Conservation (phyloP, 495 filamentous ascomycete genomes). For the Annulohypoxylon nitens region DNA sequence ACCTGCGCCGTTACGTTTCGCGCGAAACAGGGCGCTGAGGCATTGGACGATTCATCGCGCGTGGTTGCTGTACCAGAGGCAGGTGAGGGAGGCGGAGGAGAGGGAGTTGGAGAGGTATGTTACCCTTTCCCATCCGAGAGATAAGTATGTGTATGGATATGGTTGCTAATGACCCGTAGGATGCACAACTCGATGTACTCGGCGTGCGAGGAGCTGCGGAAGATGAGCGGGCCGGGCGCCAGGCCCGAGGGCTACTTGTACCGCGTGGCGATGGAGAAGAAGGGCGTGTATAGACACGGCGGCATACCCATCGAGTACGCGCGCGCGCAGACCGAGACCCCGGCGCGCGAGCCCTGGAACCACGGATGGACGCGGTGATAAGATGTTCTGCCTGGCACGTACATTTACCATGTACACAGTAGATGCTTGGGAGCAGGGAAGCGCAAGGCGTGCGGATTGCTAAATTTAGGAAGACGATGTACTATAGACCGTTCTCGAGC, state of each 20-base stretch:
- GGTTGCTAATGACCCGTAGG: too few species aligned
- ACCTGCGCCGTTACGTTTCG: constrained; percentile 86
- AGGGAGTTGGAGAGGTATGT: constrained; percentile 70
- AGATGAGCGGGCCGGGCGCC: constrained; percentile 68
- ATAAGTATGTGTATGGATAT: too few species aligned
- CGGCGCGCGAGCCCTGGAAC: constrained; percentile 80
- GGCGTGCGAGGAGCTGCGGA: constrained; percentile 85
- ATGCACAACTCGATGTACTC: constrained; percentile 81
- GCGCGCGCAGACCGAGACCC: constrained; percentile 82
- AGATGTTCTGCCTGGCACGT: background rate
- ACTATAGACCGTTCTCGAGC: constrained; percentile 16
- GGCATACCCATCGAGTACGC: constrained; percentile 90
- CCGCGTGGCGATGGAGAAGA: constrained; percentile 86
- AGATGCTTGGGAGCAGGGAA: too few species aligned
- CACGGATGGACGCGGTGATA: constrained; percentile 70
- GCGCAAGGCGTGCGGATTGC: background rate
- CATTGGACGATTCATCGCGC: constrained; percentile 99
- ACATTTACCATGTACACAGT: too few species aligned
- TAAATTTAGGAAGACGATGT: background rate
- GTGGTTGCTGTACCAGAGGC: constrained; percentile 79
- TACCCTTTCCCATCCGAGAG: too few species aligned
- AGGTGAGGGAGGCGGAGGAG: constrained; percentile 70
- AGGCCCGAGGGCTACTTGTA: constrained; percentile 83
- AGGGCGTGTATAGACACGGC: constrained; percentile 73
- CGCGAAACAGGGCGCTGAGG: constrained; percentile 86